Base-by-base conservation (phyloP, 768 basidiomycete species). In the Myochromella boudieri region DNA sequence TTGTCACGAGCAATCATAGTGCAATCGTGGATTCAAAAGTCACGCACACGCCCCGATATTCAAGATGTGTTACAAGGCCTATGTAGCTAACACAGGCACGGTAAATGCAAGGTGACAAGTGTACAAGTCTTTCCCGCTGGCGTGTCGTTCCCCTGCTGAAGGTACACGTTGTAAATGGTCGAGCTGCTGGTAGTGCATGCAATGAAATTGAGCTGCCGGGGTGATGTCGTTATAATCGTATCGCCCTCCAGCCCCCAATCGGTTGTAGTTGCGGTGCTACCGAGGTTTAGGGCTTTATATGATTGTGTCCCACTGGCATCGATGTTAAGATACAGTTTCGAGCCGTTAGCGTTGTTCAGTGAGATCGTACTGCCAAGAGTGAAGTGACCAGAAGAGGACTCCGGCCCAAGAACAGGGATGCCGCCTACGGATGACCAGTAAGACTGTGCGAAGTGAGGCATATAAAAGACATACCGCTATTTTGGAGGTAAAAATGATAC, bases 191-290 rank as follows among this genome's bases (percentile, higher is more conserved):
- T 73, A 12, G 72, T 55, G 55, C 79, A 81, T 6, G 75, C 77
- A 20, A 80, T 60, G 64, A 80, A 82, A 59, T 80, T 81, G 42
- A 78, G 68, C 59, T 77, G 72, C 27, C 76, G 63, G 17, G 76
- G 78, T 46, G 56, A 61, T 4, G 73, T 77, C 20, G 72, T 79
- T 57, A 82, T 77, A 56, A 81, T 80, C 11, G 80, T 79, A 52
- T 82, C 80, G 9, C 79, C 79, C 59, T 80, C 78, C 28, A 82
- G 68, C 27, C 69, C 76, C 79, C 80, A 81, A 54, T 78, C 68
- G 6, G 74, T 76, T 15, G 78, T 80, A 3, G 64, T 69, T 10
- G 79, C 75, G 0, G 74, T 70, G 1, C 66, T 51, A 40, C 67
- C 71, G 39, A 81, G 68, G 1, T 68, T 70, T 37, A 82, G 60